phyloP scores from a whole-genome alignment of 2,329 filamentous ascomycete genomes.

The Fusarium sp. region DNA sequence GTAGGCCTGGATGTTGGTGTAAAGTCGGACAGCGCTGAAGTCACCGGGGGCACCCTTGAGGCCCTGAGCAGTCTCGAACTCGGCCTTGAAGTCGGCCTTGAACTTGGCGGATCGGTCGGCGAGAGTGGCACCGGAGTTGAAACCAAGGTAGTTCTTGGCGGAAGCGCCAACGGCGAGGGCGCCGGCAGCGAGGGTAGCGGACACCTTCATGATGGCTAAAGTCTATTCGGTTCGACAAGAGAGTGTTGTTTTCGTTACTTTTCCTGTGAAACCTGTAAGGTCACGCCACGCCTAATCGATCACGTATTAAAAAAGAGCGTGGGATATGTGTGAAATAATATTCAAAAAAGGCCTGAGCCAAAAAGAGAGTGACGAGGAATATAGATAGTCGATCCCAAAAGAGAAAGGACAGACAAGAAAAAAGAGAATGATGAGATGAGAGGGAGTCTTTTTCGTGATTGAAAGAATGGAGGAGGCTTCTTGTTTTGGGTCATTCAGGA shows the following conservation, averaged over 20 bases:
- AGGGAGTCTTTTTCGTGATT: conserved; percentile 9
- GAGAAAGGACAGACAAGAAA: conserved; percentile 26
- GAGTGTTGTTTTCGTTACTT: conserved; percentile 18
- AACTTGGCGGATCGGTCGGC: conserved; percentile 64
- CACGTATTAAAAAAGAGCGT: conserved; percentile 37
- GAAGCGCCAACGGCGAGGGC: conserved; percentile 55
- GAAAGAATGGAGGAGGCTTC: conserved; percentile 28
- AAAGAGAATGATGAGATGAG: conserved; percentile 25
- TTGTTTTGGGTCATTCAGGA: conserved; percentile 34
- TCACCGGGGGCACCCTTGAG: conserved; percentile 58
- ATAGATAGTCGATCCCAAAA: conserved; percentile 33
- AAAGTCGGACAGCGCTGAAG: conserved; percentile 71
- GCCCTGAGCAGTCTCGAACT: conserved; percentile 57
- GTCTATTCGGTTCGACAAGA: conserved; percentile 21
- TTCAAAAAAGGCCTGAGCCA: conserved; percentile 30
- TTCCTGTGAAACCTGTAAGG: conserved; percentile 31
- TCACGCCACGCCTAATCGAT: conserved; percentile 24
- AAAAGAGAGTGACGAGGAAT: conserved; percentile 43
- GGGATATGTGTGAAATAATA: conserved; percentile 24
- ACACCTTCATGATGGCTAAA: conserved; percentile 55
- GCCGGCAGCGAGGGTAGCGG: conserved; percentile 52
- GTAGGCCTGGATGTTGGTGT: conserved; percentile 75
- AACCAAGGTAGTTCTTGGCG: conserved; percentile 63
- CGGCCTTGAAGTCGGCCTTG: conserved; percentile 60
- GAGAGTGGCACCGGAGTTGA: conserved; percentile 64